Base-by-base conservation (phyloP, 108 stramenopile genomes). In the Conticribra guillardii region DNA sequence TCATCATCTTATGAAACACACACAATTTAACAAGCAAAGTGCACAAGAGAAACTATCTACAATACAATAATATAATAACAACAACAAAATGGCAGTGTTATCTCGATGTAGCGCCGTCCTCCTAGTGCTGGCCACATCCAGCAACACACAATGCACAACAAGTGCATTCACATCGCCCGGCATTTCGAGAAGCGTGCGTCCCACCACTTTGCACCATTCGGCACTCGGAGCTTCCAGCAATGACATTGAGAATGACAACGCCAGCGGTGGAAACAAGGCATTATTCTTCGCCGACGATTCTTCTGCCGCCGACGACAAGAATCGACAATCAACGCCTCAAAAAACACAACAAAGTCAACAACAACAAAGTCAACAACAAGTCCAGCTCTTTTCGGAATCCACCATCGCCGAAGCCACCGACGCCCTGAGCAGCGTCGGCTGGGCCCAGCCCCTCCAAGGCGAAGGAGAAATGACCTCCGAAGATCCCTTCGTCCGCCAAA, bases 401-500 rank as follows among this genome's bases (percentile, higher is more conserved):
- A 78, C 76, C 15, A 30, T 78, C 22, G 46, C 37, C 2, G 92
- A 93, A 51, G 89, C 92, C 34, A 74, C 67, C 37, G 89, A 87
- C 15, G 89, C 86, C 31, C 56, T 93, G 30, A 56, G 75, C 53
- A 69, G 70, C 37, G 92, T 90, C 0, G 92, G 92, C 11, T 93
- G 92, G 92, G 11, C 37, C 8, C 37, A 5, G 5, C 37, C 37
- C 37, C 37, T 41, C 37, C 37, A 54, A 19, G 74, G 64, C 26
- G 69, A 58, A 41, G 74, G 54, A 15, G 87, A 82, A 50, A 44
- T 93, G 67, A 92, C 88, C 3, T 82, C 83, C 28, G 91, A 93
- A 49, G 90, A 86, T 82, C 90, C 90, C 7, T 90, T 96, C 54
- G 90, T 91, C 1, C 37, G 82, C 50, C 65, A 70, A 24, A 92